These are phyloP conservation scores for Pleurotus tuoliensis DNA, from an alignment of 768 basidiomycete genomes.

Conservation along the genomic window DNA sequence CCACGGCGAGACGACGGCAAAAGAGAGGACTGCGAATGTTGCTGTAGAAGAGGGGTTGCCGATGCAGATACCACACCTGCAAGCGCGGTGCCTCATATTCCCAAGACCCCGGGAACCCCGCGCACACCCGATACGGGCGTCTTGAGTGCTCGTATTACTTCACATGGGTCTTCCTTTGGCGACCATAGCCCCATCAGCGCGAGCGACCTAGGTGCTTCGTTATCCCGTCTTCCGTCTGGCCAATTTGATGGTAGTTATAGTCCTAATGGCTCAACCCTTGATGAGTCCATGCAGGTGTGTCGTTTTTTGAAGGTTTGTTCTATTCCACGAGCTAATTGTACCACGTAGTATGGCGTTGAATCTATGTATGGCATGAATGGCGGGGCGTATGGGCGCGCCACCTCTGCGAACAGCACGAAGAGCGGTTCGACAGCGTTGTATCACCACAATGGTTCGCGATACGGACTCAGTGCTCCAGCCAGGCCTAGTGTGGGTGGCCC, in stretches of 20 bases:
- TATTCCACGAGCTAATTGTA: conserved; percentile 15
- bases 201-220: conserved; percentile 63
- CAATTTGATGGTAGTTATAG: conserved; percentile 59
- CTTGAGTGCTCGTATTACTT: no score
- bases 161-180: conserved; percentile 41
- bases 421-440: conserved; percentile 75
- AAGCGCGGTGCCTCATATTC: conserved; percentile 41
- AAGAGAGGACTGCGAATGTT: conserved; percentile 53
- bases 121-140: conserved; percentile 57
- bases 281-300: conserved; percentile 52
- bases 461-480: conserved; percentile 60
- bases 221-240: conserved; percentile 62
- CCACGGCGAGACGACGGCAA: conserved; percentile 63
- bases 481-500: conserved; percentile 42
- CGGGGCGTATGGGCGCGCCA: conserved; percentile 54
- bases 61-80: conserved; percentile 50
- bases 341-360: conserved; percentile 53
- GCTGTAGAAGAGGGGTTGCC: conserved; percentile 60
- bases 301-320: not conserved
- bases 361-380: conserved; percentile 46
- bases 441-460: conserved; percentile 74
- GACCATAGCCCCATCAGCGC: conserved; percentile 44
- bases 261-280: conserved; percentile 43
- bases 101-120: conserved; percentile 70
- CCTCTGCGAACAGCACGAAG: conserved; percentile 28